These are phyloP conservation scores for Hordeum vulgare DNA, from an alignment of 176 grass and related monocot genomes.

Conservation along the genomic window MorexV3_pseudomolecules_assembly NC_058519.1:46582413-46582912, in stretches of 20 bases:
- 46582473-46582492: neutral
- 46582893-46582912: neutral
- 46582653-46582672: constrained; percentile 79
- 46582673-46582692: constrained; percentile 84
- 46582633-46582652: constrained; percentile 78
- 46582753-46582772: constrained; percentile 56
- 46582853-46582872: neutral
- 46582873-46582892: neutral
- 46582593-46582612: constrained; percentile 65
- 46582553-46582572: constrained; percentile 76
- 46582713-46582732: constrained; percentile 52
- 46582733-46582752: constrained; percentile 64
- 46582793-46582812: neutral
- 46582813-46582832: neutral
- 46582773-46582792: neutral
- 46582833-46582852: neutral
- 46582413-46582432: constrained; percentile 33
- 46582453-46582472: neutral
- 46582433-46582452: neutral
- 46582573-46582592: constrained; percentile 75
- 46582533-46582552: constrained; percentile 67
- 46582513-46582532: constrained; percentile 73
- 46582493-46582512: constrained; percentile 53
- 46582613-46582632: constrained; percentile 76
- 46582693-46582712: constrained; percentile 67